A percentile compares a stretch with the other conserved stretches of the same genome.
phyloP scores from a whole-genome alignment of 1,139 yeast genomes.

The Saccharomyces hybrid region DNA sequence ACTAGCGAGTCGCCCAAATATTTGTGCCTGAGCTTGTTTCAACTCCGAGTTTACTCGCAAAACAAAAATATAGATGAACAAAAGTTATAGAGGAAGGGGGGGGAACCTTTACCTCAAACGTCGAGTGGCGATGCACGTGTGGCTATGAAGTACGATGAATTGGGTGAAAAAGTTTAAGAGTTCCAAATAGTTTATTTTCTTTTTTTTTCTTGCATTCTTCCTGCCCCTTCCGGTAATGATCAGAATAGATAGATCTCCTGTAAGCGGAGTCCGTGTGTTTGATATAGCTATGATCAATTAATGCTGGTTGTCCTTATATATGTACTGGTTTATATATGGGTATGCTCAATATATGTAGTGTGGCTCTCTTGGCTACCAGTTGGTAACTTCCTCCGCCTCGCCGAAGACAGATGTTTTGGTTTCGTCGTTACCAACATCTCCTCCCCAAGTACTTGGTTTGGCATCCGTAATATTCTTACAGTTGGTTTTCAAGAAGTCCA shows the following conservation, averaged over 20 bases:
- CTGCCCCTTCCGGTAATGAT: neutral
- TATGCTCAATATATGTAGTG: neutral
- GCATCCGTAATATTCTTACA: slow-evolving; percentile 35
- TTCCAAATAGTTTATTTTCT: too few relatives aligned
- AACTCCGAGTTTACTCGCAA: neutral
- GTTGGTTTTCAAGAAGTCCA: slow-evolving; percentile 51
- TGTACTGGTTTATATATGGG: neutral
- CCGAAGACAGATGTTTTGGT: slow-evolving; percentile 79
- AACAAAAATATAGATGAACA: neutral
- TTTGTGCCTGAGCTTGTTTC: too few relatives aligned
- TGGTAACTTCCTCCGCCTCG: slow-evolving; percentile 87
- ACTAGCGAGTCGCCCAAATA: neutral
- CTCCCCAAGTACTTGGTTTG: slow-evolving; percentile 31
- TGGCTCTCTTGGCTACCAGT: slow-evolving; percentile 48
- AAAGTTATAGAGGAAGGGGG: neutral
- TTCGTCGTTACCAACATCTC: slow-evolving; percentile 48
- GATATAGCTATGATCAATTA: neutral
- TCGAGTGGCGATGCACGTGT: neutral
- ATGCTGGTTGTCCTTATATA: neutral
- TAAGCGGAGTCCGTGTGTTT: too few relatives aligned
- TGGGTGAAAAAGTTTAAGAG: too few relatives aligned
- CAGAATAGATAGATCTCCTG: neutral
- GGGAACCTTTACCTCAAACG: too few relatives aligned
- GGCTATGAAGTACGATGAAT: neutral
- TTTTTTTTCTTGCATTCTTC: neutral